A percentile compares a stretch with the other conserved stretches of the same genome.
Conservation (phyloP, 257 asterid species). For the Salvia splendens region DNA sequence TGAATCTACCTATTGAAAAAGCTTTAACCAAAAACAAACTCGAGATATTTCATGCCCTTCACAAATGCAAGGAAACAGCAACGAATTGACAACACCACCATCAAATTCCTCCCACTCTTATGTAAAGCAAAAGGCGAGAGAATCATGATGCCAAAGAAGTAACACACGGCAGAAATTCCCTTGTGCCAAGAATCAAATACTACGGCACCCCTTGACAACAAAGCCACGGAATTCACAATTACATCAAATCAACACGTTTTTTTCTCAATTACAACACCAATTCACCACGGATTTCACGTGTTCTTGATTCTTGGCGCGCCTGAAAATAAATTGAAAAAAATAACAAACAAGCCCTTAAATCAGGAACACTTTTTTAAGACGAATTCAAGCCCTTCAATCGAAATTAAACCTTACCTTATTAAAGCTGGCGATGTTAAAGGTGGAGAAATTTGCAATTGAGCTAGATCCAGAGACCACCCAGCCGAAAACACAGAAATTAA, state of each 20-base stretch:
- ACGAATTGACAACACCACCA: slow-evolving; percentile 11
- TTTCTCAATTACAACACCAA: neutral
- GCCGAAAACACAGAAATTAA: neutral
- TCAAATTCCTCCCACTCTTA: slow-evolving; percentile 24
- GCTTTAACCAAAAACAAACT: slow-evolving; percentile 6
- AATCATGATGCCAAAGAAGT: slow-evolving; percentile 19
- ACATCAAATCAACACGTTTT: slow-evolving; percentile 12
- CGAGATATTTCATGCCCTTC: slow-evolving; percentile 1
- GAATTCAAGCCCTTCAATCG: neutral
- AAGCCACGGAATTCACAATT: neutral
- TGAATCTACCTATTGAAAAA: neutral
- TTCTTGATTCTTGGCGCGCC: slow-evolving; percentile 26
- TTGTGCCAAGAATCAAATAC: slow-evolving; percentile 1
- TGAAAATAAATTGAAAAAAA: neutral
- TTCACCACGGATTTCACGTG: slow-evolving; percentile 9
- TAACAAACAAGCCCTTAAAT: slow-evolving; percentile 12
- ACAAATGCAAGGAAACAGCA: slow-evolving; percentile 3
- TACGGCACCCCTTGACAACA: neutral
- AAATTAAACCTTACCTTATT: slow-evolving; percentile 18
- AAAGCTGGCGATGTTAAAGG: neutral
- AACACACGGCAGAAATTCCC: slow-evolving; percentile 9
- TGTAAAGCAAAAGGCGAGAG: slow-evolving; percentile 15
- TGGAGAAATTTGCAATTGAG: slow-evolving; percentile 16
- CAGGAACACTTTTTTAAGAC: neutral
- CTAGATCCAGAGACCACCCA: slow-evolving; percentile 30